These are phyloP conservation scores for Chrysosphaeria jannelii DNA, from an alignment of 2,329 filamentous ascomycete genomes.

Conservation along the genomic window DNA sequence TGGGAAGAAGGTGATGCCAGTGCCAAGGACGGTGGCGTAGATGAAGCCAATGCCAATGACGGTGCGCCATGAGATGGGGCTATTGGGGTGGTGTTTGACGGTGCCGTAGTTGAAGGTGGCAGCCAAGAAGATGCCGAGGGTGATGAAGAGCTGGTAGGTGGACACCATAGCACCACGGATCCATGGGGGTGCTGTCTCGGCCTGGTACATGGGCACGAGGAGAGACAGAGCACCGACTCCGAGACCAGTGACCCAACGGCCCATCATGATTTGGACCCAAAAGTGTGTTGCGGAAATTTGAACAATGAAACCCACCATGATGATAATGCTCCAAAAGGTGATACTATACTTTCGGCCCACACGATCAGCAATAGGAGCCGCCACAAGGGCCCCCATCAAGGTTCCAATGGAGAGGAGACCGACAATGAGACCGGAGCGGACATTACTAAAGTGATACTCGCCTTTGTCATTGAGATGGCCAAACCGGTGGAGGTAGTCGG, in stretches of 20 bases:
- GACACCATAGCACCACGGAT: conserved; percentile 34
- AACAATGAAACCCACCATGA: conserved; percentile 31
- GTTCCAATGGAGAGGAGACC: conserved; percentile 25
- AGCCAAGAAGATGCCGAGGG: conserved; percentile 28
- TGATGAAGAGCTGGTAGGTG: conserved; percentile 48
- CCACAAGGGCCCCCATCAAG: conserved; percentile 20
- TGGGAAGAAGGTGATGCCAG: conserved; percentile 21
- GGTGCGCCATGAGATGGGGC: conserved; percentile 25
- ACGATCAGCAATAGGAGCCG: conserved; percentile 23
- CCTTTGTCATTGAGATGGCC: conserved; percentile 14
- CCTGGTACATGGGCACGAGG: conserved; percentile 24
- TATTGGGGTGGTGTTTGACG: conserved; percentile 11
- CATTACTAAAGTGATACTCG: conserved; percentile 11
- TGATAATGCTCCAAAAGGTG: conserved; percentile 21
- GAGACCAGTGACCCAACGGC: conserved; percentile 33
- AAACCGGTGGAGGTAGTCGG: conserved; percentile 25
- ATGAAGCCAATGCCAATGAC: conserved; percentile 24
- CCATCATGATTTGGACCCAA: conserved; percentile 31
- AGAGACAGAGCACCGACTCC: conserved; percentile 37
- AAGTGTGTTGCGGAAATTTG: conserved; percentile 26
- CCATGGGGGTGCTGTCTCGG: conserved; percentile 27
- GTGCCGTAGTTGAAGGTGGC: conserved; percentile 21
- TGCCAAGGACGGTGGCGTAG: conserved; percentile 19
- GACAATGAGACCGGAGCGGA: conserved; percentile 20
- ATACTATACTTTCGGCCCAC: conserved; percentile 25